Base-by-base conservation (phyloP, 139 green algal genomes). In the Chlorokybus atmophyticus region DNA sequence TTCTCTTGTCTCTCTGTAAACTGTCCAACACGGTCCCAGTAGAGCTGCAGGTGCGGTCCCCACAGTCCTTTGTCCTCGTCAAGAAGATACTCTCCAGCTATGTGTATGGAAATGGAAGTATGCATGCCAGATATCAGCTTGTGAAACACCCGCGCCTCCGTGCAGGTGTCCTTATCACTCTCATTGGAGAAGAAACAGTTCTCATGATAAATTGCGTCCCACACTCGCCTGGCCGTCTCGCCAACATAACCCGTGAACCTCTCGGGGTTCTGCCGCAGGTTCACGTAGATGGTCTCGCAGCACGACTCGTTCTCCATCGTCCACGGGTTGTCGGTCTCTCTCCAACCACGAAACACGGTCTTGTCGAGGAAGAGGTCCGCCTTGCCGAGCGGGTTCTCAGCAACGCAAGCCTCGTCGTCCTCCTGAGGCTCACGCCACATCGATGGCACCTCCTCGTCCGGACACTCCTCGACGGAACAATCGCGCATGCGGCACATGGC, bases 261-360 rank as follows among this genome's bases (percentile, higher is more conserved):
- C 78, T 98, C 90, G 6, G 76, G 75, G 75, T 98, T 98, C 26
- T 79, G 69, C 31, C 82, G 59, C 29, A 98, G 68, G 74, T 98
- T 92, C 66, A 98, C 85, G 75, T 95, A 95, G 48, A 77, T 63
- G 66, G 85, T 92, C 23, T 94, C 78, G n/a, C 83, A 44, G 26
- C 50, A 28, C 1, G 39, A 29, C 24, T 93, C 83, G 17, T 79
- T 74, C 42, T 91, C 82, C 1, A 74, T 70, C 80, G 94, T 92
- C 87, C 87, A 95, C 3, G 87, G 87, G 68, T 95, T 95, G 74
- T 85, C 81, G 24, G 25, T 32, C 32, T 70, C 32, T 21, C 14
- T 14, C 62, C 62, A 65, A 8, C n/a, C 42, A 7, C 28, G 23
- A 4, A 62, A 57, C 5, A n/a, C 55, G 2, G n/a, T 32, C 35